Base-by-base conservation (phyloP, 176 grass and related monocot genomes). In the Panicum miliaceum region DNA sequence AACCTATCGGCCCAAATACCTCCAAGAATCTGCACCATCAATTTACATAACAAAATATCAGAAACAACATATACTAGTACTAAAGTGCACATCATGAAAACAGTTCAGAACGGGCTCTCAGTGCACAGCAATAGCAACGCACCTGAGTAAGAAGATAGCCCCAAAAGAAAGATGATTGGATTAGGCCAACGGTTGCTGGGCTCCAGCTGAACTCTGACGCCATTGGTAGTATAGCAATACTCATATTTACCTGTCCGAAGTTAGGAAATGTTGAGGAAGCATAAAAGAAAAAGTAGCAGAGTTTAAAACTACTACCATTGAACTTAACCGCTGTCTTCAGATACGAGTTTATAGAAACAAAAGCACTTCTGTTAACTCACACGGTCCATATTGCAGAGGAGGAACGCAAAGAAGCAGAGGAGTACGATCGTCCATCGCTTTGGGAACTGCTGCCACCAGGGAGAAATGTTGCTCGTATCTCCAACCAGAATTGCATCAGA, bases 161-260 rank as follows among this genome's bases (percentile, higher is more conserved):
- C 96, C 96, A 98, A 60, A 98, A 98, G 85, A 98, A 98, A 38
- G 96, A 98, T 19, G 96, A 98, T 80, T 98, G 93, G 81, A 98
- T 95, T 45, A 98, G 45, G 62, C 96, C 96, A 72, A 98, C 91
- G 45, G 93, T 98, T 53, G 93, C 89, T 58, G 96, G 87, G 73
- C 52, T 95, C 96, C 96, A 98, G 80, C 89, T 74, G 75, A 87
- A 98, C 64, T 98, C 89, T 75, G 75, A 46, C 11, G 96, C 89
- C 96, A 98, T 98, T 12, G 96, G 96, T 51, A 98, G 96, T 68
- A 98, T 98, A 0, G 96, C 96, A 72, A 98, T 98, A 36, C 96
- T 95, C 96, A 98, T 98, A 61, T 98, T 98, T 35, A 98, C 96
- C 96, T 98, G 85, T 54, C 34, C 90, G 61, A 52, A 78, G 71